Evolutionary conservation across 75 land plant genomes (phyloP).

Genomic region (Ceratopteris richardii): DNA sequence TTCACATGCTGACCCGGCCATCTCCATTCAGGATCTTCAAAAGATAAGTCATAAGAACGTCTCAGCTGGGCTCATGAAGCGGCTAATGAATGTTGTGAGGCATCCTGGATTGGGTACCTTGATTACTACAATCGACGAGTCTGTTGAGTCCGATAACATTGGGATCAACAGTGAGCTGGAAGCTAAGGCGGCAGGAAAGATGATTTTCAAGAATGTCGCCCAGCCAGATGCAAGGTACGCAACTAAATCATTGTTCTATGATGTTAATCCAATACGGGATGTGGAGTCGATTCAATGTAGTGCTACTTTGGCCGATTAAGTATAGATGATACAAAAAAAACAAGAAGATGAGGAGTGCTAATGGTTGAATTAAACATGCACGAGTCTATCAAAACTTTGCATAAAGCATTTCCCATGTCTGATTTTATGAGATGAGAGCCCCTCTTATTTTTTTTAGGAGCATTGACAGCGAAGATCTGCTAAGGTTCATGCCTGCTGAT

Average conservation of each 20-base stretch:
- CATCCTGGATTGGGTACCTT: slow-evolving; percentile 23
- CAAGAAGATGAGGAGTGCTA: no score
- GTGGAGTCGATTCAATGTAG: no score
- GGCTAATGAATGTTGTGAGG: slow-evolving; percentile 17
- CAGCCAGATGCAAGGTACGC: not conserved
- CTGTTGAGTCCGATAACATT: not conserved
- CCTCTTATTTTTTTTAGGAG: slow-evolving; percentile 15
- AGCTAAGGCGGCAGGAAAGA: slow-evolving; percentile 23
- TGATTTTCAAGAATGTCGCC: slow-evolving; percentile 36
- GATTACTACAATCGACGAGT: slow-evolving; percentile 17
- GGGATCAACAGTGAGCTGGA: slow-evolving; percentile 35
- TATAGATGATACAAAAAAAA: no score
- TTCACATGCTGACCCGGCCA: no score
- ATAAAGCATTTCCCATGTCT: not conserved
- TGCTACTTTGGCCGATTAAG: no score
- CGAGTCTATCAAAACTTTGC: not conserved
- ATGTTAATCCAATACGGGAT: no score
- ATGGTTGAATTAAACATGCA: no score
- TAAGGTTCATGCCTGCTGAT: slow-evolving; percentile 27
- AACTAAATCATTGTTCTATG: no score
- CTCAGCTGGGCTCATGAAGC: slow-evolving; percentile 29
- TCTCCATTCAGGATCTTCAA: no score
- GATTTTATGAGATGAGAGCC: not conserved
- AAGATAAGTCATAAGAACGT: no score
- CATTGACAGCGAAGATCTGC: slow-evolving; percentile 37